These are phyloP conservation scores for Fusarium clavum DNA, from an alignment of 2,329 filamentous ascomycete species.

Conservation along the genomic window DNA sequence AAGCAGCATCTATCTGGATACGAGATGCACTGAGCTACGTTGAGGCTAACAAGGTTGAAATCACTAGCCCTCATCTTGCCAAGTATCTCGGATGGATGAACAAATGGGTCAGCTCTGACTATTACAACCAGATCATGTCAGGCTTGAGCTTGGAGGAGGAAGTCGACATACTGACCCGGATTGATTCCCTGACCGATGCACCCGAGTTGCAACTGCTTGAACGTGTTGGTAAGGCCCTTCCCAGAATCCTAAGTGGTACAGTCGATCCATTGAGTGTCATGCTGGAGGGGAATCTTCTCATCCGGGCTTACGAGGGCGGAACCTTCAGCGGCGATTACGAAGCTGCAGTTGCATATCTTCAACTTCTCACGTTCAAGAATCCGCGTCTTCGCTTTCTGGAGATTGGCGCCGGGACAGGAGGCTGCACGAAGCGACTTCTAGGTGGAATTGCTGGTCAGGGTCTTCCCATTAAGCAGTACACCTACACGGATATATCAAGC, in stretches of 20 bases:
- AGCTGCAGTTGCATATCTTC: conserved; percentile 12
- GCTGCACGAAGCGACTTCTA: conserved; percentile 10
- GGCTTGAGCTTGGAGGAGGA: background rate
- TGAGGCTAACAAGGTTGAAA: conserved; percentile 3
- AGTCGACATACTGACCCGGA: background rate
- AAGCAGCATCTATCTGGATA: conserved; percentile 12
- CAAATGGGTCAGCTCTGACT: conserved; percentile 6
- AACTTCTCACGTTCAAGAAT: conserved; percentile 12
- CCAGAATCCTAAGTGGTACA: background rate
- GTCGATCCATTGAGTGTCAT: conserved; percentile 4
- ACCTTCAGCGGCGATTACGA: conserved; percentile 12
- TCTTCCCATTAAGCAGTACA: conserved; percentile 7
- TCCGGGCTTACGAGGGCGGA: conserved; percentile 8
- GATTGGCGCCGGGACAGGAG: conserved; percentile 5
- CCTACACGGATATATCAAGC: conserved; percentile 10
- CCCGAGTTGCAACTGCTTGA: conserved; percentile 6
- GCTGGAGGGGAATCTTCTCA: background rate
- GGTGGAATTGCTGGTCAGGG: background rate
- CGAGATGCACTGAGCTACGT: background rate
- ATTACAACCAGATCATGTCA: conserved; percentile 8
- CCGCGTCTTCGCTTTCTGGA: conserved; percentile 5
- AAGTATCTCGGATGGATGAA: conserved; percentile 18
- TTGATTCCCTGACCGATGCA: background rate
- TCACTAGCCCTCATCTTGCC: conserved; percentile 5
- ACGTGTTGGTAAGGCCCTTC: conserved; percentile 4